phyloP scores from a whole-genome alignment of 345 rosid species.

The Pistacia vera region DNA sequence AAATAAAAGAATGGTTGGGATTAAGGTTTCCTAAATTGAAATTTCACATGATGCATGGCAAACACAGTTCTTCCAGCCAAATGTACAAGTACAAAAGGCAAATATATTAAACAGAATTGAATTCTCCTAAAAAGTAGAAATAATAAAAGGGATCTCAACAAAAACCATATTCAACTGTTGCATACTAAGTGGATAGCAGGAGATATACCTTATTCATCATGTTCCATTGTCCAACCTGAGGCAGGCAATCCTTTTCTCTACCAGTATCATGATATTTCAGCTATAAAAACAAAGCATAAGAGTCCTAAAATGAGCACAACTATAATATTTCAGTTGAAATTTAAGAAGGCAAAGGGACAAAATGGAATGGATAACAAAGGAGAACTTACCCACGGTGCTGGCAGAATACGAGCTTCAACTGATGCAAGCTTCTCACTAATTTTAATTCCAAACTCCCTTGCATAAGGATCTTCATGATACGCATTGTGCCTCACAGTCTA shows the following conservation, averaged over 20 bases:
- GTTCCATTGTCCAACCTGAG: slow-evolving; percentile 98
- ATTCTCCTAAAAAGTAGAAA: not conserved
- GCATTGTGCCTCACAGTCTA: slow-evolving; percentile 87
- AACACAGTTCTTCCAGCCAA: not conserved
- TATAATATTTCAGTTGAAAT: not conserved
- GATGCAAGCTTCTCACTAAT: slow-evolving; percentile 86
- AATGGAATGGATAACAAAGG: not conserved
- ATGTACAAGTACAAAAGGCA: not conserved
- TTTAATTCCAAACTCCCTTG: slow-evolving; percentile 94
- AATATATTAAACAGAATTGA: not conserved
- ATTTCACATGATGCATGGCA: not conserved
- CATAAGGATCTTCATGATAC: slow-evolving; percentile 73
- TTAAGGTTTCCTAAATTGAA: not conserved
- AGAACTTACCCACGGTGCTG: slow-evolving; percentile 81
- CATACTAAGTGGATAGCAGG: not conserved
- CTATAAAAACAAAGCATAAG: slow-evolving; percentile 40
- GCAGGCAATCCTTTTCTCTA: slow-evolving; percentile 79
- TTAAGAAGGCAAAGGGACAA: not conserved
- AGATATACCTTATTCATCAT: slow-evolving; percentile 93
- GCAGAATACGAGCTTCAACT: slow-evolving; percentile 96
- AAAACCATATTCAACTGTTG: not conserved
- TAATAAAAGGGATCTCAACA: not conserved
- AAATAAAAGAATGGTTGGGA: not conserved
- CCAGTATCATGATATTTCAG: slow-evolving; percentile 97
- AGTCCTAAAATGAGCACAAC: slow-evolving; percentile 4